Evolutionary conservation across 2,329 filamentous ascomycete genomes (phyloP), one percentile per base, ranked within the genome.

Genomic region (Penicillium sp.): DNA sequence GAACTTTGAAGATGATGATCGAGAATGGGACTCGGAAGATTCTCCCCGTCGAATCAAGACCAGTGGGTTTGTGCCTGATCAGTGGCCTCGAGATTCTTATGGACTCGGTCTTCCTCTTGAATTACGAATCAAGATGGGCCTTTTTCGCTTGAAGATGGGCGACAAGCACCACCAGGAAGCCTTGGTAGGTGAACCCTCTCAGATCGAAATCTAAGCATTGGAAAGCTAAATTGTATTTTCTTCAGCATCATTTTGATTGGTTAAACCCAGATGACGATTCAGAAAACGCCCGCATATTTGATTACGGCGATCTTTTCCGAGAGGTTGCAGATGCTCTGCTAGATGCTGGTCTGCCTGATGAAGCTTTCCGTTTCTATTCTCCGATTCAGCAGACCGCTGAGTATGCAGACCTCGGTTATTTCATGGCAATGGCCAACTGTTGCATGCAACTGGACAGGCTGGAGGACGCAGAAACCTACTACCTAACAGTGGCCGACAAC

Each of bases 1-100:
- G 51, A 68, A 80, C 7, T 79, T 82, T 58, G 77, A 81, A 24
- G 78, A 83, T 4, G 90, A 97, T 67, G 91, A 96, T 68, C 82
- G 91, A 50, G 94, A 99, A 73, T 99, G 91, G 84, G 94, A 99
- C 68, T 73, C 82, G 4, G 81, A 86, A 37, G 84, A 91, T 64
- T 78, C 81, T 17, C 86, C 82, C 10, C 78, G 94, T 54, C 85
- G 92, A 51, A 69, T 77, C 2, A 72, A 80, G 51, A 80, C 89
- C 4, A 70, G 81, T 2, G 81, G 81, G 1, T 96, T 88, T 67
- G 71, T 78, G 7, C 75, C 80, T 4, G 79, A 74, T 3, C 72
- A 71, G 37, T 84, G 84, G 66, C 76, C 80, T 1, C 65, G 73
- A 3, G 76, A 80, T 5, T 75, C 80, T 0, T 96, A 96, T 68